These are phyloP conservation scores for Eimeria sp. DNA, from an alignment of 169 alveolate species.

Conservation along the genomic window DNA sequence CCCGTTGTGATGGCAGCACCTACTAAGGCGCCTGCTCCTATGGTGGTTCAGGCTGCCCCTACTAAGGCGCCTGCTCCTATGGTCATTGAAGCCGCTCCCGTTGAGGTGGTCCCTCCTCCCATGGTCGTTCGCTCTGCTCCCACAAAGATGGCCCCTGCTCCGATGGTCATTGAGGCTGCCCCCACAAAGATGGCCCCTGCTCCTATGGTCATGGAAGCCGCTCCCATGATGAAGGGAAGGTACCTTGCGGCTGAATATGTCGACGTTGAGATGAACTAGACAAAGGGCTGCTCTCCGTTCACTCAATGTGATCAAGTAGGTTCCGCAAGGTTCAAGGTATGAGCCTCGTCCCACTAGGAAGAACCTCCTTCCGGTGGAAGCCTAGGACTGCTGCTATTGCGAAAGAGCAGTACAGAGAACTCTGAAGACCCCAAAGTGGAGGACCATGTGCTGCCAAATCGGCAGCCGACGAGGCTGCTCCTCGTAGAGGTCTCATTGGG, in stretches of 20 bases:
- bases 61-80: slow-evolving; percentile 4
- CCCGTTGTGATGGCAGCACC: slow-evolving; percentile 14
- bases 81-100: slow-evolving; percentile 26
- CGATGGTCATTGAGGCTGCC: slow-evolving; percentile 44
- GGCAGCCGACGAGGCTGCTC: slow-evolving; percentile 9
- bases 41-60: background rate
- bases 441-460: slow-evolving; percentile 2
- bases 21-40: slow-evolving; percentile 3
- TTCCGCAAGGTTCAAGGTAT: background rate
- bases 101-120: background rate
- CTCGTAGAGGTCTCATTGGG: background rate
- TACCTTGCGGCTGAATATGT: slow-evolving; percentile 11
- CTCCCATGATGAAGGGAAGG: background rate
- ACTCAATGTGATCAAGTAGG: background rate
- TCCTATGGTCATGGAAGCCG: slow-evolving; percentile 20
- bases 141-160: slow-evolving; percentile 21
- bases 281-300: background rate
- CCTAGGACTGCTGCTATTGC: background rate
- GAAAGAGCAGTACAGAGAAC: slow-evolving; percentile 4
- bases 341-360: background rate
- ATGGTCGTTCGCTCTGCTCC: background rate
- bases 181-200: slow-evolving; percentile 17
- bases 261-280: background rate
- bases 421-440: background rate
- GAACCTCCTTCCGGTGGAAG: background rate